Evolutionary conservation across 176 grass and related monocot species (phyloP).

Genomic region (Puya raimondii): DNA sequence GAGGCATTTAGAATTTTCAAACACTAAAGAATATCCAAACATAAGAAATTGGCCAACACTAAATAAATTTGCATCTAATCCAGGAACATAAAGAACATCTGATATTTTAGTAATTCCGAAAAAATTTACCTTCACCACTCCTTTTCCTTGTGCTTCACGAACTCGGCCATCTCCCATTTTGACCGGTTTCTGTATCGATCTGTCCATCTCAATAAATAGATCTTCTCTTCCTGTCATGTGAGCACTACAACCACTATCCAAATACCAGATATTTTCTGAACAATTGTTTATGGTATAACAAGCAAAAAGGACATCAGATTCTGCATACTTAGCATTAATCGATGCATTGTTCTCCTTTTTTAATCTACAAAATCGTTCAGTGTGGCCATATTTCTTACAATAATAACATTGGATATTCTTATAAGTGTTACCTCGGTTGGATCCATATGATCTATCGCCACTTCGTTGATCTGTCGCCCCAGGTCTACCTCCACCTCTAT

Average conservation of each 20-base stretch:
- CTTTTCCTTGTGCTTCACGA: no score
- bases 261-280: background rate
- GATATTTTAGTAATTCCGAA: no score
- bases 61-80: no score
- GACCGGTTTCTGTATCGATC: background rate
- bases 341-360: no score
- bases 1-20: no score
- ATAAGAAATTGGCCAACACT: no score
- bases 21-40: no score
- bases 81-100: no score
- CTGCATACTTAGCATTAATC: background rate
- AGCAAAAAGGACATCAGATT: background rate
- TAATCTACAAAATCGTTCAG: no score
- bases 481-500: background rate
- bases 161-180: background rate
- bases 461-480: background rate
- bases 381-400: no score
- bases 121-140: no score
- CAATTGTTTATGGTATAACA: background rate
- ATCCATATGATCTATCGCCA: background rate
- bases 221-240: background rate
- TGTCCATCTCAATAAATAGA: background rate
- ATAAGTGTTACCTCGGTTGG: background rate
- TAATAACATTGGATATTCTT: no score
- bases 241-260: background rate